Percentiles rank a stretch among this genome's conserved stretches.
phyloP scores from a whole-genome alignment of 371 early-diverging fungal genomes.

The Synchytrium microbalum region DNA sequence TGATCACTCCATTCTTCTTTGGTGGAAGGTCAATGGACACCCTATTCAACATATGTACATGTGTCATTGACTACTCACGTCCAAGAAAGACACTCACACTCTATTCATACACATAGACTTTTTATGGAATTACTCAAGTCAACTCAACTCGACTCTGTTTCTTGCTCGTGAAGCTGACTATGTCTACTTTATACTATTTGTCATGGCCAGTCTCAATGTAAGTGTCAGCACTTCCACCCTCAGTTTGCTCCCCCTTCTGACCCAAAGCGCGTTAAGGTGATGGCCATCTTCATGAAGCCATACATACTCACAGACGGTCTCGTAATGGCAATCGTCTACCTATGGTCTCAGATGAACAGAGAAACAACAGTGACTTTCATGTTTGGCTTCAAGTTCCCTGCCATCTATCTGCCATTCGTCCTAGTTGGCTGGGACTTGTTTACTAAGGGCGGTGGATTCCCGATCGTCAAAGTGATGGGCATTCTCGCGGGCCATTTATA shows the following conservation, averaged over 20 bases:
- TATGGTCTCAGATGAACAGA: constrained; percentile 66
- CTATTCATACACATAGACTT: constrained; percentile 65
- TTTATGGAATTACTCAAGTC: constrained; percentile 59
- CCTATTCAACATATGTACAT: neutral
- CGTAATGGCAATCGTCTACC: constrained; percentile 56
- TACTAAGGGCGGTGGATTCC: constrained; percentile 13
- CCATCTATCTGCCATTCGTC: constrained; percentile 4
- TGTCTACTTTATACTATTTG: constrained; percentile 59
- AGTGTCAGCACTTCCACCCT: constrained; percentile 9
- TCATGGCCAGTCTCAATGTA: constrained; percentile 26
- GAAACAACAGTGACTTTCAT: constrained; percentile 64
- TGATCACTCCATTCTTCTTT: constrained; percentile 61
- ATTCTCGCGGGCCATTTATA: constrained; percentile 30
- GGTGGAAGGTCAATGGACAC: constrained; percentile 28
- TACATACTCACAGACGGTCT: constrained; percentile 44
- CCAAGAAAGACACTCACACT: too few species aligned
- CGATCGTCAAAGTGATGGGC: constrained; percentile 23
- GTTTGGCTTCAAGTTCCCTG: constrained; percentile 65
- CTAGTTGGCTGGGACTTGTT: constrained; percentile 18
- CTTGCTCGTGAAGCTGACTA: constrained; percentile 69
- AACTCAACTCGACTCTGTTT: constrained; percentile 66
- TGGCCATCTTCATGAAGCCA: constrained; percentile 14
- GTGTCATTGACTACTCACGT: too few species aligned
- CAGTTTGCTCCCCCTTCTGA: neutral
- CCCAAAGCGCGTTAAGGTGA: constrained; percentile 2